Conservation (phyloP, 768 basidiomycete genomes). For the Leccinellum rugosiceps region DNA sequence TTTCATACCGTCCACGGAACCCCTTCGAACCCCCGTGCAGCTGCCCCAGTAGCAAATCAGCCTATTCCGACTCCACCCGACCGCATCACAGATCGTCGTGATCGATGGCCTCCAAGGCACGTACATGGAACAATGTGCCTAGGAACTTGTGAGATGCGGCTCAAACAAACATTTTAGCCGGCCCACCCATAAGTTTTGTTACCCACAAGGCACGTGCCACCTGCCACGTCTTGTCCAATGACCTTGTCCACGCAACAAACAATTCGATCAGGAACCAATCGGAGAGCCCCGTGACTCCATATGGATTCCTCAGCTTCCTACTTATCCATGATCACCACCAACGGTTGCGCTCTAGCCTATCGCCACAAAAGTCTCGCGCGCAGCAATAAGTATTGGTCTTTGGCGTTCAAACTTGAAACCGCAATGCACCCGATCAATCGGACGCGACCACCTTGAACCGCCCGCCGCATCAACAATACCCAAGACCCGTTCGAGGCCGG, state of each 20-base stretch:
- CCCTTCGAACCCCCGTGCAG: not conserved
- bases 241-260: not conserved
- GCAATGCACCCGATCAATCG: not conserved
- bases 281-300: conserved; percentile 5
- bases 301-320: not conserved
- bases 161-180: conserved; percentile 3
- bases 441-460: not conserved
- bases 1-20: not conserved
- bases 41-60: not conserved
- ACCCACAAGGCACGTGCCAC: not conserved
- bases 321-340: not conserved
- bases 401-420: conserved; percentile 5
- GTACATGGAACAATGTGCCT: not conserved
- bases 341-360: not conserved
- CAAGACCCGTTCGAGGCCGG: too few species aligned
- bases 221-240: not conserved
- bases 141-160: not conserved
- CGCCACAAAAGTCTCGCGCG: not conserved
- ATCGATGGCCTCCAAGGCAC: conserved; percentile 15
- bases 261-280: not conserved
- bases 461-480: not conserved
- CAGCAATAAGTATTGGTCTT: not conserved
- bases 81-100: conserved; percentile 9
- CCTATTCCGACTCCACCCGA: conserved; percentile 9
- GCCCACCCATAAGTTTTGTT: not conserved